Base-by-base conservation (phyloP, 2,329 filamentous ascomycete genomes). In the Botryotinia calthae region DNA sequence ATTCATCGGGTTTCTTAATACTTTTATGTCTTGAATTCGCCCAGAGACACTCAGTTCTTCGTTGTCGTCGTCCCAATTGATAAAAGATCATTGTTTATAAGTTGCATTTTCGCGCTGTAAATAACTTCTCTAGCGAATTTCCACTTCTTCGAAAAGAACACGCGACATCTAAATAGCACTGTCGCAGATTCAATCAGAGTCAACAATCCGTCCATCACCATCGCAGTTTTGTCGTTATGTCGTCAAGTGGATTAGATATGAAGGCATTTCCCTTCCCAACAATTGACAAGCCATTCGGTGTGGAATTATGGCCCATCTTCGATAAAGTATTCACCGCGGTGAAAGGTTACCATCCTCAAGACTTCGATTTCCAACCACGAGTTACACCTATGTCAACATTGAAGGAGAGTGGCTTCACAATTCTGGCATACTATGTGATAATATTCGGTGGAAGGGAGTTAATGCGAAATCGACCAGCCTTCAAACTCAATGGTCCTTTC, bases 241-340 rank as follows among this genome's bases (percentile, higher is more conserved):
- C 70, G 40, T 72, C 70, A 46, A 68, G 63, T 44, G 63, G 70
- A 61, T 72, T 72, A 37, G 63, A 72, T 59, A 44, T 72, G 34
- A 72, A 68, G 70, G 63, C 70, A 9, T 37, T 90, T 75, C 87
- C 93, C 81, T 82, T 90, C 77, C 95, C 95, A 72, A 94, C 94
- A 75, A 87, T 98, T 83, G 95, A 98, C 82, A 90, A 93, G 76
- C 95, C 95, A 48, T 98, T 98, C 80, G 96, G 95, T 82, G 86
- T 98, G 78, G 87, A 93, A 76, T 85, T 98, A 83, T 98, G 96
- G 96, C 94, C 95, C 79, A 90, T 97, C 84, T 98, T 98, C 88
- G 92, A 91, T 85, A 93, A 94, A 86, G 90, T 87, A 79, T 98
- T 92, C 84, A 91, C 92, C 82, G 83, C 86, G 73, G 86, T 94